These are phyloP conservation scores for Phytomonas sp. DNA, from an alignment of 208 protist genomes.

Conservation along the genomic window DNA sequence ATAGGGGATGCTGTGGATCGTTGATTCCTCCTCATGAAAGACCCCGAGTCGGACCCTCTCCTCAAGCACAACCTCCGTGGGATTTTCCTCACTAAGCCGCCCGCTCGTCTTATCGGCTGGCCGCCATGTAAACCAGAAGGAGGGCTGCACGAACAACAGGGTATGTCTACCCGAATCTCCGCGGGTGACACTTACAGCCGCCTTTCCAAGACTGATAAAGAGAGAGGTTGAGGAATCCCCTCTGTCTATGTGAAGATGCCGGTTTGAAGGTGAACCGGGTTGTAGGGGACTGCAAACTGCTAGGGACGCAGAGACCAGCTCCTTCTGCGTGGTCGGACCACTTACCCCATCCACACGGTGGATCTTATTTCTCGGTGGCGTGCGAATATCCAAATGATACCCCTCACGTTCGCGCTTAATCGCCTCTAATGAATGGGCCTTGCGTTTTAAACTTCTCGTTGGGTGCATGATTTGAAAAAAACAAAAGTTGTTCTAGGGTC, in stretches of 20 bases:
- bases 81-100: not conserved
- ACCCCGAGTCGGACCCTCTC: not conserved
- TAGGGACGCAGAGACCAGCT: not conserved
- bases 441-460: not conserved
- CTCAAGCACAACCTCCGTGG: not conserved
- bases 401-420: not conserved
- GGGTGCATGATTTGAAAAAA: not conserved
- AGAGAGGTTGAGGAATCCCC: not conserved
- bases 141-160: not conserved
- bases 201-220: not conserved
- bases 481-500: not conserved
- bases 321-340: not conserved
- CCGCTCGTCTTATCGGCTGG: not conserved
- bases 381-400: not conserved
- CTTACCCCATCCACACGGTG: not conserved
- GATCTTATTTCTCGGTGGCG: not conserved
- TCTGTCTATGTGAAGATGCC: not conserved
- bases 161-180: not conserved
- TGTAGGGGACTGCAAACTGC: not conserved
- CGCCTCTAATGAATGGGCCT: not conserved
- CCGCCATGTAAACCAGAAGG: not conserved
- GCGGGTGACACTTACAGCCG: not conserved
- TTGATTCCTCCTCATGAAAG: not conserved
- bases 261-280: not conserved
- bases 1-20: not conserved